These are phyloP conservation scores for Kurtzmaniella cleridarum DNA, from an alignment of 805 yeast species.

Conservation along the genomic window DNA sequence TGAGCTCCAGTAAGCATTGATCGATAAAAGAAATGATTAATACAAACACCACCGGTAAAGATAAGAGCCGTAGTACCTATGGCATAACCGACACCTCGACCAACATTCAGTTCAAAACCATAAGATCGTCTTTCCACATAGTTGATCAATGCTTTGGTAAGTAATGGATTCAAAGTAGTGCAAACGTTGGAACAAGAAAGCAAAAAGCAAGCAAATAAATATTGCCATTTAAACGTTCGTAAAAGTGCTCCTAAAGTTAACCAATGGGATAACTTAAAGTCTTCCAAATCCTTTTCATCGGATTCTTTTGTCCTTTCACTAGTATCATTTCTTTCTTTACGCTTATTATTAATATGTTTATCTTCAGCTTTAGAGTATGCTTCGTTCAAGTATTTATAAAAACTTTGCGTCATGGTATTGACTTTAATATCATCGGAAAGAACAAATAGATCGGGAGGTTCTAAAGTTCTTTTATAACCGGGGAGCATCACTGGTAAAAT, in stretches of 20 bases:
- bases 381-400: conserved; percentile 15
- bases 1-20: conserved; percentile 59
- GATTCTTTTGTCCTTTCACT: conserved; percentile 15
- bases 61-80: conserved; percentile 19
- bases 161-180: conserved; percentile 19
- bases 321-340: conserved; percentile 23
- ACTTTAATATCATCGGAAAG: conserved; percentile 32
- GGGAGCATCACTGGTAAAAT: conserved; percentile 53
- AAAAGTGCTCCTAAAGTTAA: conserved; percentile 19
- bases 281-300: conserved; percentile 22
- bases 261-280: conserved; percentile 22
- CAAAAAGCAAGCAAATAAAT: conserved; percentile 23
- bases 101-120: conserved; percentile 13
- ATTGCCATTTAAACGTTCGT: conserved; percentile 26
- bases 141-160: conserved; percentile 24
- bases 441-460: conserved; percentile 53
- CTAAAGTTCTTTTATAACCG: conserved; percentile 70
- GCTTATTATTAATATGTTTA: conserved; percentile 18
- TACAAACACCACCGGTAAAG: conserved; percentile 13
- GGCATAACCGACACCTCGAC: conserved; percentile 30
- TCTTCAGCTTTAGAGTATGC: conserved; percentile 17
- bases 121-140: conserved; percentile 21
- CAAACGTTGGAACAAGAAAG: conserved; percentile 17
- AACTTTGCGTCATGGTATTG: conserved; percentile 23
- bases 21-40: conserved; percentile 56